These are phyloP conservation scores for Boletus edulis DNA, from an alignment of 768 basidiomycete genomes.

Conservation along the genomic window DNA sequence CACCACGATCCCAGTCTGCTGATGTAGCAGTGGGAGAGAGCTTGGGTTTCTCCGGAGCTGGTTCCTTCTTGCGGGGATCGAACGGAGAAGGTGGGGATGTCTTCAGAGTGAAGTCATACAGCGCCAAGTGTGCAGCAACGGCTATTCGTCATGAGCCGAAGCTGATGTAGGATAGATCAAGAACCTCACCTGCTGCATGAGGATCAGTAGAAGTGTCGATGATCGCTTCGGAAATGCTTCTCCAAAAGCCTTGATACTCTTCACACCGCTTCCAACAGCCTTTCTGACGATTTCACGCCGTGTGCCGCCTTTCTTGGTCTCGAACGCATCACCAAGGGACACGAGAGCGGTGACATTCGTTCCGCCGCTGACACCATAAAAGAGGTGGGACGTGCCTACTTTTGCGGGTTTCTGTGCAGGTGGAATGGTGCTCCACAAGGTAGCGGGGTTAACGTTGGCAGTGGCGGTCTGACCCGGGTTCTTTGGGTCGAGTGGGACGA, in stretches of 20 bases:
- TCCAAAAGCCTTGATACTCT: slow-evolving; percentile 56
- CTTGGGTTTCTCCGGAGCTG: slow-evolving; percentile 47
- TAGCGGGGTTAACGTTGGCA: slow-evolving; percentile 41
- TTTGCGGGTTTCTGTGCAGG: slow-evolving; percentile 50
- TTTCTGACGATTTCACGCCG: slow-evolving; percentile 68
- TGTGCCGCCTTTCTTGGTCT: slow-evolving; percentile 40
- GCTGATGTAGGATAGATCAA: not conserved
- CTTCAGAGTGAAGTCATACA: slow-evolving; percentile 77
- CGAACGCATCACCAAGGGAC: slow-evolving; percentile 57
- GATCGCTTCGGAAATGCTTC: slow-evolving; percentile 58
- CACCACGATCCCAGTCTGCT: slow-evolving; percentile 68
- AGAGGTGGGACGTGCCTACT: slow-evolving; percentile 61
- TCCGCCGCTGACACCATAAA: slow-evolving; percentile 51
- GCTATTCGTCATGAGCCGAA: slow-evolving; percentile 39
- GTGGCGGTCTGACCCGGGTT: slow-evolving; percentile 28
- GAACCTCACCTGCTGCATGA: slow-evolving; percentile 66
- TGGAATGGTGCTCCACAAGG: slow-evolving; percentile 55
- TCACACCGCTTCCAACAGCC: slow-evolving; percentile 70
- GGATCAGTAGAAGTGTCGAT: slow-evolving; percentile 67
- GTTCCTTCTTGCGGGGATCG: slow-evolving; percentile 56
- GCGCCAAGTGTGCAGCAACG: slow-evolving; percentile 73
- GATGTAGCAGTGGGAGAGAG: slow-evolving; percentile 47
- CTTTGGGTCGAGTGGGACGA: slow-evolving; percentile 58
- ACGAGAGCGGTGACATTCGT: slow-evolving; percentile 50
- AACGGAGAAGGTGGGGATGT: slow-evolving; percentile 66